phyloP scores from a whole-genome alignment of 2,329 filamentous ascomycete species.

The Grosmannia clavigera region DNA sequence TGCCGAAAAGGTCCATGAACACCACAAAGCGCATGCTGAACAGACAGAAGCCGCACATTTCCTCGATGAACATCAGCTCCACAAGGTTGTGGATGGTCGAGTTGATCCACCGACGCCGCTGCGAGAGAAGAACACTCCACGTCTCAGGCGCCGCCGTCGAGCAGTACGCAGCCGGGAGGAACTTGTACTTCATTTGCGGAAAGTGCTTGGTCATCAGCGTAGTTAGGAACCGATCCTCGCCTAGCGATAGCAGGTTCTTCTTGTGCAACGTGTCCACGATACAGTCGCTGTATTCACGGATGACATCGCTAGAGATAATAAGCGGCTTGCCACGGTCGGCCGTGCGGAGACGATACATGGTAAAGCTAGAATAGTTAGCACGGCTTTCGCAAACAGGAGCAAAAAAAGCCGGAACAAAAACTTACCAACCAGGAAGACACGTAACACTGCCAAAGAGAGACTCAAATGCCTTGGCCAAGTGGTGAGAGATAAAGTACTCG shows the following conservation, averaged over 20 bases:
- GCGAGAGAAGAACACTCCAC: slow-evolving; percentile 90
- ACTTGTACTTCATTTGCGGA: slow-evolving; percentile 91
- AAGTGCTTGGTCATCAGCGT: slow-evolving; percentile 98
- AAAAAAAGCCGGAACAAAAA: slow-evolving; percentile 14
- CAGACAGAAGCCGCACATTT: slow-evolving; percentile 97
- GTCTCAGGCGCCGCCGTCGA: slow-evolving; percentile 88
- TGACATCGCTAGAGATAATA: slow-evolving; percentile 81
- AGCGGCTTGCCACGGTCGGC: slow-evolving; percentile 88
- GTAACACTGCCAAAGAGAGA: slow-evolving; percentile 96
- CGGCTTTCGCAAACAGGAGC: neutral
- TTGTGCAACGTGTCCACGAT: slow-evolving; percentile 90
- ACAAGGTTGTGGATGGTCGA: slow-evolving; percentile 94
- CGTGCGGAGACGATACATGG: slow-evolving; percentile 94
- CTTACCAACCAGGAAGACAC: slow-evolving; percentile 97
- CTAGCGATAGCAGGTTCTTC: slow-evolving; percentile 88
- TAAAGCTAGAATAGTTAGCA: slow-evolving; percentile 54
- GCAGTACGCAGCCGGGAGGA: slow-evolving; percentile 84
- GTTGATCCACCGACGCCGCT: slow-evolving; percentile 98
- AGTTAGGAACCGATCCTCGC: slow-evolving; percentile 93
- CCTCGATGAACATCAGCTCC: slow-evolving; percentile 78
- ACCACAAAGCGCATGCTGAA: slow-evolving; percentile 98
- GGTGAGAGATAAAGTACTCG: slow-evolving; percentile 98
- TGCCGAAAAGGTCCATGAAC: slow-evolving; percentile 86
- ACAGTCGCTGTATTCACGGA: slow-evolving; percentile 79
- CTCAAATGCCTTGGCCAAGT: slow-evolving; percentile 93